phyloP scores from a whole-genome alignment of 306 rosid species.

The Mucuna pruriens region DNA sequence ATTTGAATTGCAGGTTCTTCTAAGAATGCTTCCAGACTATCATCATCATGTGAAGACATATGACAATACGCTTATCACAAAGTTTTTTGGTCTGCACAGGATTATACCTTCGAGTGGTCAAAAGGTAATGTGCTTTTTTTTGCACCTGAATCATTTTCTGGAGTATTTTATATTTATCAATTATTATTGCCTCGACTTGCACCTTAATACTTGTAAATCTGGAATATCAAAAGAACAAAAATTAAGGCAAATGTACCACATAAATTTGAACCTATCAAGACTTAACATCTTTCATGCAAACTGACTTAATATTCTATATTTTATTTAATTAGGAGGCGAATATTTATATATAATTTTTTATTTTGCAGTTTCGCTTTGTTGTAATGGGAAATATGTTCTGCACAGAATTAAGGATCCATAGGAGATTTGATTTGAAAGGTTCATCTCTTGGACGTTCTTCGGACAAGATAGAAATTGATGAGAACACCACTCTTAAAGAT shows the following conservation, averaged over 20 bases:
- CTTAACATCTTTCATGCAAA: conserved; percentile 26
- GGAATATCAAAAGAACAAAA: conserved; percentile 9
- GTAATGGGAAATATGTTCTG: conserved; percentile 99
- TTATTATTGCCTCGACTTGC: conserved; percentile 16
- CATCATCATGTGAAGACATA: conserved; percentile 89
- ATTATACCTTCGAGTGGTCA: conserved; percentile 96
- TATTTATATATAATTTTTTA: conserved; percentile 31
- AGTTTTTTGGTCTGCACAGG: conserved; percentile 98
- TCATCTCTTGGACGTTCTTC: conserved; percentile 97
- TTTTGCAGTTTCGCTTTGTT: conserved; percentile 93
- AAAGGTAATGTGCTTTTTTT: conserved; percentile 62
- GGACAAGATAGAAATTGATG: conserved; percentile 96
- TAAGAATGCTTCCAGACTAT: conserved; percentile 96
- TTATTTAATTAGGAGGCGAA: conserved; percentile 41
- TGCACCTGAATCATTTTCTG: conserved; percentile 7
- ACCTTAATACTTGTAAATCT: neutral
- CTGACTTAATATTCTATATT: conserved; percentile 32
- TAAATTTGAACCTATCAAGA: conserved; percentile 24
- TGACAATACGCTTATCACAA: conserved; percentile 93
- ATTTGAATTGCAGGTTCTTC: conserved; percentile 75
- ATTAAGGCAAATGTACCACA: neutral
- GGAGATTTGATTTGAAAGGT: conserved; percentile 95
- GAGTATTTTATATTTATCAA: conserved; percentile 8
- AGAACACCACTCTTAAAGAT: conserved; percentile 95
- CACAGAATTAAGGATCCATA: conserved; percentile 95